Evolutionary conservation across 371 early-diverging fungal species (phyloP).

Genomic region (Entomophthora muscae): DNA sequence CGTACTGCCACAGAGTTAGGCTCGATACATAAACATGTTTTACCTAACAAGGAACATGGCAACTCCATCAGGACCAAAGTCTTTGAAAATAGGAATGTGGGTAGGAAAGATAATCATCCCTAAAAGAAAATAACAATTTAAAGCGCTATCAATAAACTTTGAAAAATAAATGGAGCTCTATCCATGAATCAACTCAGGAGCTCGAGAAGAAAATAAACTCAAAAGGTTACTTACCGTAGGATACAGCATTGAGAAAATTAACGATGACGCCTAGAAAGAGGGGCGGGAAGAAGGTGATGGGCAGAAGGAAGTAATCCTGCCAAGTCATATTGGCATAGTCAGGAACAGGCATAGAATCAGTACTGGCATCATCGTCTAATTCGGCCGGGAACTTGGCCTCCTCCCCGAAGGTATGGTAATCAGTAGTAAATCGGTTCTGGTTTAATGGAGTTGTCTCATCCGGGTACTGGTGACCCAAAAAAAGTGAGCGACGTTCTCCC

Average conservation of each 20-base stretch:
- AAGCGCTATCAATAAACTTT: background rate
- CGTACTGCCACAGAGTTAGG: slow-evolving; percentile 26
- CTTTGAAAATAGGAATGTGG: slow-evolving; percentile 48
- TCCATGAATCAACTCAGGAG: background rate
- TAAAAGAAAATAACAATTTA: slow-evolving; percentile 12
- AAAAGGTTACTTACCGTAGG: slow-evolving; percentile 42
- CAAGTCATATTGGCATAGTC: slow-evolving; percentile 7
- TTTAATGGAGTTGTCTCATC: background rate
- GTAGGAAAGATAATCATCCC: slow-evolving; percentile 86
- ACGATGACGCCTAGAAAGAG: slow-evolving; percentile 73
- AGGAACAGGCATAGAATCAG: background rate
- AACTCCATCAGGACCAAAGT: slow-evolving; percentile 77
- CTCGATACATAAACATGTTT: slow-evolving; percentile 14
- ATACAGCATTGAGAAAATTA: slow-evolving; percentile 80
- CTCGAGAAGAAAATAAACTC: background rate
- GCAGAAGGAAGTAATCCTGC: background rate
- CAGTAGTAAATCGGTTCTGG: background rate
- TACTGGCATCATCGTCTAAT: background rate
- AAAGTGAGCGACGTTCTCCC: background rate
- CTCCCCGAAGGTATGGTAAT: slow-evolving; percentile 2
- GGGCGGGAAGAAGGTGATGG: slow-evolving; percentile 34
- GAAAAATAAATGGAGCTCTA: background rate
- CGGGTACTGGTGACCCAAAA: background rate
- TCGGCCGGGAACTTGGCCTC: background rate
- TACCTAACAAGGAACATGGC: slow-evolving; percentile 84